These are phyloP conservation scores for Colletotrichum navitas DNA, from an alignment of 2,329 filamentous ascomycete genomes.

Conservation along the genomic window DNA sequence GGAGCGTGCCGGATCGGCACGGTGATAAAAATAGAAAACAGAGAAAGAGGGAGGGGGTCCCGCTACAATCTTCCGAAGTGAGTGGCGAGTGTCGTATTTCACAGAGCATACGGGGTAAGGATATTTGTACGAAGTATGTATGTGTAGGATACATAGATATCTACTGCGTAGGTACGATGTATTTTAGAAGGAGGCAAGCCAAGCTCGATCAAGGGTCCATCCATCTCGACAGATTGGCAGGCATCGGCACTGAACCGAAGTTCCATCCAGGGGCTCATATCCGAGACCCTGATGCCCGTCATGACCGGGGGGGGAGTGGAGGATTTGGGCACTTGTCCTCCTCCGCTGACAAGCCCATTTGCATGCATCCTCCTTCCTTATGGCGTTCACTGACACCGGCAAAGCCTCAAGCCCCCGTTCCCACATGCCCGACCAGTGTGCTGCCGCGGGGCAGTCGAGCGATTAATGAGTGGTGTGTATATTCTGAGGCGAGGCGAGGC, in stretches of 20 bases:
- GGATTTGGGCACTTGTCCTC: neutral
- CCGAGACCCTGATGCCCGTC: neutral
- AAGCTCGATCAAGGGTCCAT: too few relatives aligned
- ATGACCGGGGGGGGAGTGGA: neutral
- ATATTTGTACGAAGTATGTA: too few relatives aligned
- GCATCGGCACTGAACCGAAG: neutral
- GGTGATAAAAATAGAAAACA: constrained; percentile 18
- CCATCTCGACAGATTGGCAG: neutral
- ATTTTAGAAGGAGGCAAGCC: too few relatives aligned
- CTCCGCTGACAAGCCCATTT: neutral
- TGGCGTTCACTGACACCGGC: neutral
- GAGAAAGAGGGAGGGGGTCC: neutral
- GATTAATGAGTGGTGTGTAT: too few relatives aligned
- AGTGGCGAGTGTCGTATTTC: neutral
- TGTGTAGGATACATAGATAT: too few relatives aligned
- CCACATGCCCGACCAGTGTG: neutral
- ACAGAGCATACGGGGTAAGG: too few relatives aligned
- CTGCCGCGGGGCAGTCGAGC: too few relatives aligned
- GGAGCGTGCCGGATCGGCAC: neutral
- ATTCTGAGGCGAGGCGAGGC: too few relatives aligned
- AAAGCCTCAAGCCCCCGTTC: neutral
- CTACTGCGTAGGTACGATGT: too few relatives aligned
- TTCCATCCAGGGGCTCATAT: neutral
- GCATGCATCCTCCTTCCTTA: neutral
- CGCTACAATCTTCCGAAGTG: neutral